Percentiles rank a stretch among this genome's conserved stretches.
phyloP scores from a whole-genome alignment of 2,329 filamentous ascomycete species.

The Fusarium sambucinum region DNA sequence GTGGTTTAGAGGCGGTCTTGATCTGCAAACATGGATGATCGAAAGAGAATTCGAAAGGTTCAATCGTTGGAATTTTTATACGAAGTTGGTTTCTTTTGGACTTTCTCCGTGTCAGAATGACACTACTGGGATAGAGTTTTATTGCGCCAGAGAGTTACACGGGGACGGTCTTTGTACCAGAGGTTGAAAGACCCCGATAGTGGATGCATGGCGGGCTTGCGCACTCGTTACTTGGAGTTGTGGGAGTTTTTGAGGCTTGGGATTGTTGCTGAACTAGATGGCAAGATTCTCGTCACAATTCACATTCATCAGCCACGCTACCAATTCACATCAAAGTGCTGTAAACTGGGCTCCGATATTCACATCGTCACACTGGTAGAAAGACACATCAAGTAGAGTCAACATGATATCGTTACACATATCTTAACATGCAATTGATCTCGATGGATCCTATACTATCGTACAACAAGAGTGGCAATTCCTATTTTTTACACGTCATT shows the following conservation, averaged over 20 bases:
- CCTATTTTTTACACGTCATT: slow-evolving; percentile 39
- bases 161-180: slow-evolving; percentile 13
- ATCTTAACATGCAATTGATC: slow-evolving; percentile 42
- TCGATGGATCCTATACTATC: slow-evolving; percentile 44
- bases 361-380: background rate
- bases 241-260: slow-evolving; percentile 43
- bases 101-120: slow-evolving; percentile 42
- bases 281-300: slow-evolving; percentile 38
- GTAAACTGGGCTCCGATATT: background rate
- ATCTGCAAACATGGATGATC: slow-evolving; percentile 2
- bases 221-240: slow-evolving; percentile 49
- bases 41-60: slow-evolving; percentile 2
- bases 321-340: background rate
- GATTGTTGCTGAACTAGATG: slow-evolving; percentile 38
- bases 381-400: background rate
- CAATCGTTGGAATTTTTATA: slow-evolving; percentile 39
- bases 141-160: slow-evolving; percentile 37
- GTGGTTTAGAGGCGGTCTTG: background rate
- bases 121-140: slow-evolving; percentile 47
- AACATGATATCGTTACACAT: slow-evolving; percentile 45
- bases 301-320: slow-evolving; percentile 20
- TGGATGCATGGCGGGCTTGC: slow-evolving; percentile 47
- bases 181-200: slow-evolving; percentile 13
- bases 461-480: slow-evolving; percentile 50
- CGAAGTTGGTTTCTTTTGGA: slow-evolving; percentile 27